These are phyloP conservation scores for Ceratocystis papillata DNA, from an alignment of 2,329 filamentous ascomycete genomes.

Conservation along the genomic window DNA sequence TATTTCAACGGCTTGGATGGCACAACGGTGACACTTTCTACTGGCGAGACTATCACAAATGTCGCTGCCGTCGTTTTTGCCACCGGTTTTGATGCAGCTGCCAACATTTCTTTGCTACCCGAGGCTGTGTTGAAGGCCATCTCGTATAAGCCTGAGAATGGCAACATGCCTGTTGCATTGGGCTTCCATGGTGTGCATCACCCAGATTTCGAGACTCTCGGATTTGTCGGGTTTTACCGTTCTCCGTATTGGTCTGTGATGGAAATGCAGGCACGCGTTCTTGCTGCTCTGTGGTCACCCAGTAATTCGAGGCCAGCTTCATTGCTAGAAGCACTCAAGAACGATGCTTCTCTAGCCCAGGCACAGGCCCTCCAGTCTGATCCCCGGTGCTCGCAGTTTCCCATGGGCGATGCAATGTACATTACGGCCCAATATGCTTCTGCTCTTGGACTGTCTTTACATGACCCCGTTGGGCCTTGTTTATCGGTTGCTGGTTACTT, in stretches of 20 bases:
- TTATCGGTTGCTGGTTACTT: conserved; percentile 36
- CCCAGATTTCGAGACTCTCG: conserved; percentile 50
- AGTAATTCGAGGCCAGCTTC: conserved; percentile 11
- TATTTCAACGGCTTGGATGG: conserved; percentile 33
- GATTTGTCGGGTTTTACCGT: conserved; percentile 75
- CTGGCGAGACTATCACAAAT: conserved; percentile 37
- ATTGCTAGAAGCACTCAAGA: conserved; percentile 27
- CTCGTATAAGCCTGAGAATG: conserved; percentile 44
- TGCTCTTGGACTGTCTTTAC: conserved; percentile 44
- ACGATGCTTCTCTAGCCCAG: conserved; percentile 38
- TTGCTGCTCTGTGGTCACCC: conserved; percentile 49
- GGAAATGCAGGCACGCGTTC: conserved; percentile 69
- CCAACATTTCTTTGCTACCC: conserved; percentile 55
- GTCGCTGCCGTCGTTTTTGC: conserved; percentile 61
- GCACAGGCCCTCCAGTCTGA: conserved; percentile 43
- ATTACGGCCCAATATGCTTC: conserved; percentile 60
- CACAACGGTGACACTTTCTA: conserved; percentile 32
- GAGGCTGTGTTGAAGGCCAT: conserved; percentile 45
- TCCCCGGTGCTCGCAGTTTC: conserved; percentile 55
- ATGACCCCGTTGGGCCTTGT: conserved; percentile 26
- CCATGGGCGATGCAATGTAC: conserved; percentile 71
- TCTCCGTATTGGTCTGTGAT: conserved; percentile 79
- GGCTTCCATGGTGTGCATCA: conserved; percentile 57
- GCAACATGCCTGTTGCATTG: conserved; percentile 52
- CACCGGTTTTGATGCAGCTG: conserved; percentile 59